Conservation (phyloP, 108 stramenopile species). For the Nannochloropsis oceanica region DNA sequence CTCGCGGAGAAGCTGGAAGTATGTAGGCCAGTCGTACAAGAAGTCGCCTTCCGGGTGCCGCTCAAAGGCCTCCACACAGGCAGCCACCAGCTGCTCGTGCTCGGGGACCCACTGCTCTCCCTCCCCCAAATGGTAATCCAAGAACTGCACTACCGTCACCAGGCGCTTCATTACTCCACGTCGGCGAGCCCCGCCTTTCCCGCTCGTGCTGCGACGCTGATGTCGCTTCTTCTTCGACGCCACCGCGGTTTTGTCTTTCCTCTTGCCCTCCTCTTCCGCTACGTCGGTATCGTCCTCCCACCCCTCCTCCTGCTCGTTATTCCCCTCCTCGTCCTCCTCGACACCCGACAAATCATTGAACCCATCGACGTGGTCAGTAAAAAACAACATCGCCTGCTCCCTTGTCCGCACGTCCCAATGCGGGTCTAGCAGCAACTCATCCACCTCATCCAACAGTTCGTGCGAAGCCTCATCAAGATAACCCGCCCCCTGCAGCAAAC, state of each 20-base stretch:
- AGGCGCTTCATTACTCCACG: neutral
- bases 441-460: neutral
- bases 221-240: neutral
- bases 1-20: neutral
- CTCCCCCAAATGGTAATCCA: neutral
- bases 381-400: neutral
- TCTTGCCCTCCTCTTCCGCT: neutral
- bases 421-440: neutral
- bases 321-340: neutral
- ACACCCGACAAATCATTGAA: neutral
- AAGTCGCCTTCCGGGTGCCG: neutral
- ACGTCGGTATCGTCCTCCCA: neutral
- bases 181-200: neutral
- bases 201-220: neutral
- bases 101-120: neutral
- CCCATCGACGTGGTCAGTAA: neutral
- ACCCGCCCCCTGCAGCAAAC: neutral
- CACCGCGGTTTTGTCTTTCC: neutral
- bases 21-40: neutral
- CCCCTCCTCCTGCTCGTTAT: neutral
- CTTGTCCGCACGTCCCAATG: neutral
- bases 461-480: neutral
- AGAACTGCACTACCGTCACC: neutral
- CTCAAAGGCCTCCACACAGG: neutral
- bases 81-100: neutral